Evolutionary conservation across 495 filamentous ascomycete genomes (phyloP).

Genomic region (Hapsidospora chrysogenum): DNA sequence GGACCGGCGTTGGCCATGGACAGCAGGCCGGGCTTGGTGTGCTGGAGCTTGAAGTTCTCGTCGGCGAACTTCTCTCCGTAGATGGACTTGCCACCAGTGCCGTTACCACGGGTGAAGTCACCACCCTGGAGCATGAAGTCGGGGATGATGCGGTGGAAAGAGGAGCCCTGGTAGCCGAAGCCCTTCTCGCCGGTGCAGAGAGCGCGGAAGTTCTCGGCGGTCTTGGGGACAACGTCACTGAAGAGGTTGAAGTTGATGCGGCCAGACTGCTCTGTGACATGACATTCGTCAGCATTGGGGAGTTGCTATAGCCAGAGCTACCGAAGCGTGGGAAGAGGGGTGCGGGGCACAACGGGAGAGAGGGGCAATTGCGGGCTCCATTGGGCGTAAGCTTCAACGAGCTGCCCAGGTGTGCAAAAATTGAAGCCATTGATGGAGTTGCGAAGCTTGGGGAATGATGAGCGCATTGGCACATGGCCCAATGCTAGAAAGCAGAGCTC

Average conservation of each 20-base stretch:
- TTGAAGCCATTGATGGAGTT: too few species aligned
- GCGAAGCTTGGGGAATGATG: background rate
- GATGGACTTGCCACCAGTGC: constrained; percentile 75
- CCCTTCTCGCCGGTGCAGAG: constrained; percentile 91
- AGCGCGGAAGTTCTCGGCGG: constrained; percentile 82
- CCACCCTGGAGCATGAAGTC: constrained; percentile 99
- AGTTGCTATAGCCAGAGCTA: background rate
- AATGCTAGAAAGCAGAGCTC: background rate
- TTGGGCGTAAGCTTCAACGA: too few species aligned
- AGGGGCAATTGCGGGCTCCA: background rate
- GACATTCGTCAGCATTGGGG: background rate
- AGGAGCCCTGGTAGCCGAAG: constrained; percentile 62
- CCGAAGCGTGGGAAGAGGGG: background rate
- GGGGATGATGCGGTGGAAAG: constrained; percentile 92
- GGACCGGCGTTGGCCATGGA: constrained; percentile 75
- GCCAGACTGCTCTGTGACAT: constrained; percentile 48
- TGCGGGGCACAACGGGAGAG: background rate
- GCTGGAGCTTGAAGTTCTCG: constrained; percentile 58
- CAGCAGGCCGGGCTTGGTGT: constrained; percentile 45
- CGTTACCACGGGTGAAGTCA: constrained; percentile 95
- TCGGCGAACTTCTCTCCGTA: constrained; percentile 75
- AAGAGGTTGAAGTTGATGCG: constrained; percentile 86
- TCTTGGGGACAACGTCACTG: constrained; percentile 77
- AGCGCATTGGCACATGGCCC: background rate
- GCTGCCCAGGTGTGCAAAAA: background rate